phyloP scores from a whole-genome alignment of 2,329 filamentous ascomycete genomes.

The Pseudogymnoascus sp. region DNA sequence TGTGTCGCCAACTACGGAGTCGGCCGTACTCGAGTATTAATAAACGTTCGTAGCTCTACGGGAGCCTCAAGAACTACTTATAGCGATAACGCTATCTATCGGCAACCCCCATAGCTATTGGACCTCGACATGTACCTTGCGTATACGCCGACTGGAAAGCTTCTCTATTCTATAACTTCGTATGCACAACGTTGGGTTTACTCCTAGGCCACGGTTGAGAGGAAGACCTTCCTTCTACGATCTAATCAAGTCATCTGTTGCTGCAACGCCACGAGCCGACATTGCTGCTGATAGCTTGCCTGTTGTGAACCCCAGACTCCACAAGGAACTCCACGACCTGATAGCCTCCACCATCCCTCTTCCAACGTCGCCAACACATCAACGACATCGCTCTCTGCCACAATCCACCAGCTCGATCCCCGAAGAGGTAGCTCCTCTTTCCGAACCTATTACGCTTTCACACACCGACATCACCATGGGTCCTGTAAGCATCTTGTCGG shows the following conservation, averaged over 20 bases:
- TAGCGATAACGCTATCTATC: constrained; percentile 8
- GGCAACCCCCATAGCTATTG: constrained; percentile 7
- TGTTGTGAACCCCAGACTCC: constrained; percentile 20
- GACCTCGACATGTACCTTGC: background rate
- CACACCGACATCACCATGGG: constrained; percentile 30
- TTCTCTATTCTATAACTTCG: background rate
- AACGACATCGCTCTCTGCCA: constrained; percentile 13
- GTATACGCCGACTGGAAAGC: background rate
- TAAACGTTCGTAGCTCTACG: background rate
- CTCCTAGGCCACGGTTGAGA: constrained; percentile 45
- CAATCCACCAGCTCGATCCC: constrained; percentile 27
- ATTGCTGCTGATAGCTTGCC: constrained; percentile 35
- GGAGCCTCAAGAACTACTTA: constrained; percentile 6
- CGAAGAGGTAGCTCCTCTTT: constrained; percentile 10
- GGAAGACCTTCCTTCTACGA: constrained; percentile 56
- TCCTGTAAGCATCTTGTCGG: constrained; percentile 21
- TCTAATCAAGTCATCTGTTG: constrained; percentile 39
- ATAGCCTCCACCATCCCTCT: constrained; percentile 25
- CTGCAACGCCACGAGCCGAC: constrained; percentile 30
- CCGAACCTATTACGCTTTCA: constrained; percentile 12
- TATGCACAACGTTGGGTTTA: constrained; percentile 10
- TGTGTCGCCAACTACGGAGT: background rate
- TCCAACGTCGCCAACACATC: constrained; percentile 25
- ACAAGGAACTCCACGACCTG: constrained; percentile 20
- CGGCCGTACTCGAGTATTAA: background rate